Evolutionary conservation across 116 monocot genomes (phyloP).

Genomic region (Zostera marina): DNA sequence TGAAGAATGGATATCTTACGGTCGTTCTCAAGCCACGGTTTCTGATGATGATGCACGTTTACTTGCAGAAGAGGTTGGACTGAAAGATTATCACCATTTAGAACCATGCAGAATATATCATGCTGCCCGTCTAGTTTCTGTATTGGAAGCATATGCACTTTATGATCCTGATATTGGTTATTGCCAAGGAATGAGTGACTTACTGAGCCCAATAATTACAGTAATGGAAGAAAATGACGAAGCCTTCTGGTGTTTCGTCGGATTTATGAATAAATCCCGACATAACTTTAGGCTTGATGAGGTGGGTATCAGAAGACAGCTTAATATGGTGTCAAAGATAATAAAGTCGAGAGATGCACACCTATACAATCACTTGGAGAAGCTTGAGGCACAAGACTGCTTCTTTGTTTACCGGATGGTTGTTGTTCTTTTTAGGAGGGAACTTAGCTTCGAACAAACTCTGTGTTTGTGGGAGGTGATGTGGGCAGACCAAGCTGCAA

Average conservation of each 20-base stretch:
- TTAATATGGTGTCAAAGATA: constrained; percentile 13
- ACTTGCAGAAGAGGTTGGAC: constrained; percentile 7
- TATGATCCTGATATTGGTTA: constrained; percentile 17
- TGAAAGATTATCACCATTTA: constrained; percentile 13
- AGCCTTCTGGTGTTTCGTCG: constrained; percentile 17
- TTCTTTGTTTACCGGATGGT: constrained; percentile 19
- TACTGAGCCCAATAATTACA: constrained; percentile 11
- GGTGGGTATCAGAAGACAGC: constrained; percentile 12
- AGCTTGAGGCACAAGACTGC: constrained; percentile 12
- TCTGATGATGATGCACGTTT: constrained; percentile 7
- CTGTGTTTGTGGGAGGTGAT: constrained; percentile 16
- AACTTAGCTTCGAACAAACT: constrained; percentile 16
- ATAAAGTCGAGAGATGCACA: constrained; percentile 10
- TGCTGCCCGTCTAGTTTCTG: constrained; percentile 12
- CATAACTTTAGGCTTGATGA: constrained; percentile 18
- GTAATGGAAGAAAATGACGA: constrained; percentile 13
- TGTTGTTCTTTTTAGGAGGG: constrained; percentile 15
- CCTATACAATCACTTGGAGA: constrained; percentile 14
- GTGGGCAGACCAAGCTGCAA: constrained; percentile 19
- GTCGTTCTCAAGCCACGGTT: constrained; percentile 3
- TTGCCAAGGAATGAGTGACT: constrained; percentile 19
- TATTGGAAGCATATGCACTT: constrained; percentile 16
- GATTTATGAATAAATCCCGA: constrained; percentile 12
- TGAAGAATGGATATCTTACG: constrained; percentile 11
- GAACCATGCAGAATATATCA: constrained; percentile 16